These are phyloP conservation scores for Haplosporangium sp. DNA, from an alignment of 371 early-diverging fungal genomes.

Conservation along the genomic window DNA sequence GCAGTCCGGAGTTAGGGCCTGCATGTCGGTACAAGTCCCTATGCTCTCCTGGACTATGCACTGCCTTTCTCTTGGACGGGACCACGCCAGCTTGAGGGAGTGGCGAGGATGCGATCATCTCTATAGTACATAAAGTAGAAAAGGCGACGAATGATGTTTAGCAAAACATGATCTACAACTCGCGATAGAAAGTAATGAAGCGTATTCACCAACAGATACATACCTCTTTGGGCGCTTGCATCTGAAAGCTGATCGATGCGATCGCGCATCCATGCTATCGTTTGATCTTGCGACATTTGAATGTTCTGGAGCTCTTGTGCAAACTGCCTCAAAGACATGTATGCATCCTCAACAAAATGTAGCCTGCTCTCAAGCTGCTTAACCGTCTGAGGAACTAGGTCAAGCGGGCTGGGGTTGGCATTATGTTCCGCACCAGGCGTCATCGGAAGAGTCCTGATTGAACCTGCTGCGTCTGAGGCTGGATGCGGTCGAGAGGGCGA, in stretches of 20 bases:
- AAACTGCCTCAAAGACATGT: constrained; percentile 41
- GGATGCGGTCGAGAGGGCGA: constrained; percentile 5
- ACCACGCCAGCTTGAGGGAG: constrained; percentile 37
- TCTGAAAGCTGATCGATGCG: constrained; percentile 41
- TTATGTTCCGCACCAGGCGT: constrained; percentile 9
- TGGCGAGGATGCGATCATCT: constrained; percentile 35
- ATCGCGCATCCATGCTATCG: constrained; percentile 52
- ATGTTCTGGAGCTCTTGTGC: constrained; percentile 39
- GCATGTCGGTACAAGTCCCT: constrained; percentile 33
- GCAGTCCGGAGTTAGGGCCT: constrained; percentile 4
- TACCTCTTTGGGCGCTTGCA: constrained; percentile 28
- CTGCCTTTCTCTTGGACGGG: constrained; percentile 47
- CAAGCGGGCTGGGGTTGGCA: constrained; percentile 12
- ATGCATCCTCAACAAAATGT: constrained; percentile 45
- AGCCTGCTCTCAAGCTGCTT: constrained; percentile 35
- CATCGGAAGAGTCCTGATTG: constrained; percentile 6
- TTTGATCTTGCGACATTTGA: constrained; percentile 37
- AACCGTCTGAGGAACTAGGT: constrained; percentile 25
- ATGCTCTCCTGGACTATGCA: constrained; percentile 26
- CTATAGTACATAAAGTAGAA: not conserved
- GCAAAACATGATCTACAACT: not conserved
- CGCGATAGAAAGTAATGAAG: not conserved
- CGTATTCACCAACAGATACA: not conserved
- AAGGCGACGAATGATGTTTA: not conserved
- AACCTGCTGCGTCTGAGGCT: constrained; percentile 5